These are phyloP conservation scores for Vigna nakashimae DNA, from an alignment of 306 rosid genomes.

Conservation along the genomic window DNA sequence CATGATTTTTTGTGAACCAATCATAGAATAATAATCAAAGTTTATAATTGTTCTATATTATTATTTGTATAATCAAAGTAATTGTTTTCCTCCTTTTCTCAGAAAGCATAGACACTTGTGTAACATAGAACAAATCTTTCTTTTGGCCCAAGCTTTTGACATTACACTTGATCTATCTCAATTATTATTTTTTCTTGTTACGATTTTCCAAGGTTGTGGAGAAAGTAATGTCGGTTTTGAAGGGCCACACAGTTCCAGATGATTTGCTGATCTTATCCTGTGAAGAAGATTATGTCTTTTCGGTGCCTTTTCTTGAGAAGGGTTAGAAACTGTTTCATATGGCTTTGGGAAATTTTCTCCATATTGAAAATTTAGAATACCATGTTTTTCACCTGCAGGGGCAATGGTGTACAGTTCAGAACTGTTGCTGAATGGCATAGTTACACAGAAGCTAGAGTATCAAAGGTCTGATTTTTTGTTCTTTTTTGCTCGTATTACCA, in stretches of 20 bases:
- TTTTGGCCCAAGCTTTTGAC: constrained; percentile 31
- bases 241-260: constrained; percentile 64
- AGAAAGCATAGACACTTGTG: not conserved
- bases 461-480: constrained; percentile 61
- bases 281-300: constrained; percentile 82
- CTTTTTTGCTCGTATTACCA: constrained; percentile 18
- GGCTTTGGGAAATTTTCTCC: constrained; percentile 5
- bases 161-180: constrained; percentile 39
- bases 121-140: not conserved
- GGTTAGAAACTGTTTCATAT: constrained; percentile 55
- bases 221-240: constrained; percentile 66
- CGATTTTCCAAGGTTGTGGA: constrained; percentile 63
- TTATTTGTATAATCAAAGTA: not conserved
- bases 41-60: constrained; percentile 17
- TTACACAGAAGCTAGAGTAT: constrained; percentile 88
- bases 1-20: constrained; percentile 31
- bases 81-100: not conserved
- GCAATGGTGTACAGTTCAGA: constrained; percentile 82
- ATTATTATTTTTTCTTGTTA: constrained; percentile 17
- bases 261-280: constrained; percentile 84
- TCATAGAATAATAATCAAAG: constrained; percentile 10
- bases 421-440: constrained; percentile 89
- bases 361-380: constrained; percentile 31
- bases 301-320: constrained; percentile 84
- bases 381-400: constrained; percentile 63